Evolutionary conservation across 1,284 basidiomycete genomes (phyloP), one percentile per base, ranked within the genome.

Genomic region (Papiliotrema nemorosa): DNA sequence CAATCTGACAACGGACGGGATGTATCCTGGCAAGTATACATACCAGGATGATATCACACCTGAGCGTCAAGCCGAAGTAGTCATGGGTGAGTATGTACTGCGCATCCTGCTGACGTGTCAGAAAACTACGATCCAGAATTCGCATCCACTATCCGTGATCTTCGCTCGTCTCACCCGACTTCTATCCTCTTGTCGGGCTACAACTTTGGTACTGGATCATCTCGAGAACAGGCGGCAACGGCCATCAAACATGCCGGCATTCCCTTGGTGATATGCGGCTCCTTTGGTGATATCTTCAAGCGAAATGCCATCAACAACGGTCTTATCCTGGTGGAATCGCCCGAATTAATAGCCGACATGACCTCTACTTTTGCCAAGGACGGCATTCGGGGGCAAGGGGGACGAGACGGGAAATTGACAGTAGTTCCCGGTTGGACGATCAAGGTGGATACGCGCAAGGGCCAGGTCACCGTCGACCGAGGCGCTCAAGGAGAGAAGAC

Each of bases 31-130:
- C 31, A 99, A 97, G 75, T 99, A 99, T 76, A 99, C 96, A 0
- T 98, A 99, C 76, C 92, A 97, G 74, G 94, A 99, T 72, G 96
- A 97, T 70, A 97, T 99, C 67, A 97, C 94, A 0, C 89, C 93
- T 31, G 85, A 86, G 58, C 83, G 86, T 26, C 94, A 98, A 73
- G 93, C 92, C 1, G 83, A 96, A 66, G 88, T 98, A n/a, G 94
- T 97, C 29, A 80, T 80, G 78, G 71, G 69, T 70, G 48, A 54
- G 67, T 61, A n/a, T 7, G 43, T 18, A 10, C 9, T 16, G 14
- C 31, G 44, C 36, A 38, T 21, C 25, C 18, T 34, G 42, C 38
- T 22, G 20, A 37, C 13, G 16, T 36, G 18, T 9, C 47, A 65
- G 94, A 99, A 79, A 98, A 98, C 78, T 98, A 99, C 75, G 94